A percentile compares a stretch with the other conserved stretches of the same genome.
Conservation (phyloP, 1,139 yeast species). For the Candida glucosophila region DNA sequence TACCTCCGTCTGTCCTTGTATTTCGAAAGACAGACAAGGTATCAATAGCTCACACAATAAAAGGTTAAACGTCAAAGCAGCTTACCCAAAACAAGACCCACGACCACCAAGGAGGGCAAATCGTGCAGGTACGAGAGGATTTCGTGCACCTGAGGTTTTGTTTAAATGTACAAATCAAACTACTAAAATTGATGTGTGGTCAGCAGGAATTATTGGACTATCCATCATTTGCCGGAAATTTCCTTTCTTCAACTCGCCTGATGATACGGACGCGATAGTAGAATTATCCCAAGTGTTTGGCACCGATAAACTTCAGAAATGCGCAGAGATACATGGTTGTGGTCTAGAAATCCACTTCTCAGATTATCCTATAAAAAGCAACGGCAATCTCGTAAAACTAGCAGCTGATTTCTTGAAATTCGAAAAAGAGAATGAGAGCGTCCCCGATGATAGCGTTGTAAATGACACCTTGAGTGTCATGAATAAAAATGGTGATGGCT, state of each 20-base stretch:
- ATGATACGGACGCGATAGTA: constrained; percentile 83
- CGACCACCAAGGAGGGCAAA: constrained; percentile 90
- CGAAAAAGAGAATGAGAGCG: constrained; percentile 26
- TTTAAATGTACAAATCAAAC: constrained; percentile 82
- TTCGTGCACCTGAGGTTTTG: constrained; percentile 89
- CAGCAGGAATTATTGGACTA: constrained; percentile 80
- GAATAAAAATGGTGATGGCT: constrained; percentile 16
- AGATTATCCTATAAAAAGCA: constrained; percentile 9
- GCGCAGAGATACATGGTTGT: constrained; percentile 83
- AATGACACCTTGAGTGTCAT: constrained; percentile 28
- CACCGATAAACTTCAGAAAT: constrained; percentile 55
- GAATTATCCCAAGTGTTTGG: constrained; percentile 88
- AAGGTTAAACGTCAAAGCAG: constrained; percentile 42
- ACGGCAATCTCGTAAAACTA: constrained; percentile 27
- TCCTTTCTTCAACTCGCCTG: constrained; percentile 84
- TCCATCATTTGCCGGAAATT: constrained; percentile 67
- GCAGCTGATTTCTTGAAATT: constrained; percentile 20
- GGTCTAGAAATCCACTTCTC: constrained; percentile 61
- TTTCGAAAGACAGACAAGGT: constrained; percentile 15
- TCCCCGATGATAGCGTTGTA: constrained; percentile 33
- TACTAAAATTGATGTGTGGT: constrained; percentile 81
- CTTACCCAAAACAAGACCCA: constrained; percentile 73
- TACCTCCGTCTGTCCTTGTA: constrained; percentile 25
- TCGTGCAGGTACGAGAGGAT: constrained; percentile 96
- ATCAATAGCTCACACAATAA: constrained; percentile 20